Evolutionary conservation across 352 stramenopile genomes (phyloP), one percentile per base, ranked within the genome.

Genomic region (Thraustochytrium sp.): DNA sequence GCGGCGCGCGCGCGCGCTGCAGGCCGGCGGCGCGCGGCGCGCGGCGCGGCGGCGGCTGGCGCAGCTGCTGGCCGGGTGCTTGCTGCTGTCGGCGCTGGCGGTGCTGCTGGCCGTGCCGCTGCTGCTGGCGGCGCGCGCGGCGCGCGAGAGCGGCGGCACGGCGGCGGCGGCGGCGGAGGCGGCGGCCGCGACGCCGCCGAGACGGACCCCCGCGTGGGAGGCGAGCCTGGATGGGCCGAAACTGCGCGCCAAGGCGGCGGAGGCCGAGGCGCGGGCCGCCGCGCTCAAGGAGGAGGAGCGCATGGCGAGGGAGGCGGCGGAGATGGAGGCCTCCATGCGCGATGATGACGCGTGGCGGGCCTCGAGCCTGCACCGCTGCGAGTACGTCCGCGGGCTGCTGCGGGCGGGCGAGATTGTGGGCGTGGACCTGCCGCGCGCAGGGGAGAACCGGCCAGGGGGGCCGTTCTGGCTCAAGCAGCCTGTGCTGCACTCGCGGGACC

Each of bases 391-490:
- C 1, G 29, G 23, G 21, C 40, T 78, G 0, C 31, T 84, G 2
- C 8, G 11, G 1, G 26, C 63, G 3, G 49, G 49, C 46, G 46
- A 83, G 40, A 18, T 34, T 8, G 26, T 84, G 13, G 75, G 75
- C 13, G 21, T 18, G 9, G 18, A 23, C 1, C 61, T 84, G 13
- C 75, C 75, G 26, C 8, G 84, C 18, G 26, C 75, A 2, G 75
- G 75, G 4, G 44, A 53, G 42, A 18, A 48, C 5, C n/a, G 72
- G 11, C 18, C 21, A 8, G 75, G 75, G 1, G 75, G 31, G 2
- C 29, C 49, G 23, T 84, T 84, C 59, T 84, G 72, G 18, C 49
- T 84, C 38, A 84, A 84, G 49, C 54, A 56, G n/a, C 75, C 75
- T 23, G 21, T 84, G 18, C 61, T 84, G 38, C 75, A 84, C 61